Evolutionary conservation across 495 filamentous ascomycete genomes (phyloP).

Genomic region (Hyaloscypha finlandica): DNA sequence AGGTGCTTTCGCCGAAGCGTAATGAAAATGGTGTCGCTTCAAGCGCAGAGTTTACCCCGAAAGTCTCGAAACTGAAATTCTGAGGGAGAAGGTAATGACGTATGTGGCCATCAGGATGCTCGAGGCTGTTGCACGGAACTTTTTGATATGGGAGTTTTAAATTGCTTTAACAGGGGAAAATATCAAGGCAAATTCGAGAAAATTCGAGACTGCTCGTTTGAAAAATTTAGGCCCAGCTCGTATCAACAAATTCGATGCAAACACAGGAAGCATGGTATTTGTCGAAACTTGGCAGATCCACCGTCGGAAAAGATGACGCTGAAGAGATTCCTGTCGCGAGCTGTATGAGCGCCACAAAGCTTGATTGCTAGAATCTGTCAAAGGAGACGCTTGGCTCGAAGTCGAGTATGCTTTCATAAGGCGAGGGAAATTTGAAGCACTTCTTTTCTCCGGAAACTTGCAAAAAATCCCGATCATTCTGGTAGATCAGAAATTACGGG

Average conservation of each 20-base stretch:
- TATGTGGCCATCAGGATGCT: background rate
- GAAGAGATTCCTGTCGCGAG: background rate
- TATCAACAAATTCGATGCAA: background rate
- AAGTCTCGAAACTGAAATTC: background rate
- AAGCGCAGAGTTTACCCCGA: too few species aligned
- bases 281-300: background rate
- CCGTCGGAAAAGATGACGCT: background rate
- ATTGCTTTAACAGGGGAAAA: background rate
- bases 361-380: background rate
- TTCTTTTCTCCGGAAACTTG: too few species aligned
- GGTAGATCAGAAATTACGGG: too few species aligned
- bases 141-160: background rate
- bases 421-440: too few species aligned
- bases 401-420: background rate
- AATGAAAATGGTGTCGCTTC: too few species aligned
- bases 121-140: background rate
- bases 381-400: too few species aligned
- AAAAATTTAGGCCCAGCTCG: background rate
- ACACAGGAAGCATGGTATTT: background rate
- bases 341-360: slow-evolving; percentile 6
- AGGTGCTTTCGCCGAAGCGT: background rate
- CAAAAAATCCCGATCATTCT: too few species aligned
- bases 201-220: too few species aligned
- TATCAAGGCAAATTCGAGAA: background rate
- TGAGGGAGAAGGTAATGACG: background rate